Base-by-base conservation (phyloP, 1,139 yeast genomes). In the Kodamaea suecica region DNA sequence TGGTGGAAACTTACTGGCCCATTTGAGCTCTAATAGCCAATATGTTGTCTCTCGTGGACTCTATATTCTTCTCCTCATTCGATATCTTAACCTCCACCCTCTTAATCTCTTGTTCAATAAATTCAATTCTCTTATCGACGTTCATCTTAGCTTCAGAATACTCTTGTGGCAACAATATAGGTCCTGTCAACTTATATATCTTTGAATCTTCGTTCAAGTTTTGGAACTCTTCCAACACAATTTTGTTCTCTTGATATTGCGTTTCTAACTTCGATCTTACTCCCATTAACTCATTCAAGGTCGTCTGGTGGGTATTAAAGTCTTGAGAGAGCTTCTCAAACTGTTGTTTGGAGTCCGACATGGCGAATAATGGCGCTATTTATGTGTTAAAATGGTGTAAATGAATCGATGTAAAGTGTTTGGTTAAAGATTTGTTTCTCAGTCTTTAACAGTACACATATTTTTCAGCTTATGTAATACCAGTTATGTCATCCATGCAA, bases 111-210 rank as follows among this genome's bases (percentile, higher is more conserved):
- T 68, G 69, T 44, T 76, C 69, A 36, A 92, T 92, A 50, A 86
- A 92, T 57, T 88, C 96, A 33, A 92, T 72, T 58, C 98, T 81
- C 59, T 90, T 92, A 21, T 71, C 75, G 24, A 92, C 97, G 52
- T 90, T 92, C 52, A 75, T 50, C 47, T 78, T 76, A 23, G 97
- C 95, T 57, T 92, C 97, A 10, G 58, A 58, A 44, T 75, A 76
- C 37, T 88, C 95, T 53, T 90, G 96, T 2, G 97, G 97, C 42
- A 92, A 70, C 42, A 92, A 70, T 5, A 90, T 88, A 8, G 96
- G 95, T 1, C 98, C 98, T 14, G 92, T 84, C 45, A 90, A 72
- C 59, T 92, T 92, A 64, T 78, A 92, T 25, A 92, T 81, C 49
- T 84, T 84, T 12, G 94, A 73, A 27, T 61, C 65, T 31, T 72